Base-by-base conservation (phyloP, 352 stramenopile species). In the Aphanomyces invadans region DNA sequence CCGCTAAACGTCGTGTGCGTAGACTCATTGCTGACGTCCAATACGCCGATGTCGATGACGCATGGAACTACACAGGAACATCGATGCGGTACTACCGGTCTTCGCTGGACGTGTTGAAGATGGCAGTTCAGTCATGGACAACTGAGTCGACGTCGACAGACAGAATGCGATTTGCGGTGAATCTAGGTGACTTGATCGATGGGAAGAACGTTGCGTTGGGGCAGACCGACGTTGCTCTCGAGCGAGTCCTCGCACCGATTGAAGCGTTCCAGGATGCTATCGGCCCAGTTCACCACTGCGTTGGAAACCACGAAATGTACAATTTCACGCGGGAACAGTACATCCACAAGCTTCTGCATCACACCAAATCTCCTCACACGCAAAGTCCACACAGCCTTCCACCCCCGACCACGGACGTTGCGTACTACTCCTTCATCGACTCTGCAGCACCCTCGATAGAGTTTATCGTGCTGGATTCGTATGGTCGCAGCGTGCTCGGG, bases 271-370 rank as follows among this genome's bases (percentile, higher is more conserved):
- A 80, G 73, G 45, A 70, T 10, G 31, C 44, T 0, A 66, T 91
- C 21, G 79, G 77, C 9, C 72, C 73, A 32, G 76, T 94, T 62
- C 80, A 91, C 70, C 85, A 94, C 68, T 65, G 91, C 29, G 61
- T 92, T 60, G 85, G 85, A 51, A 94, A 94, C 73, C 85, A 94
- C 74, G 85, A 94, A 59, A 78, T 94, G 38, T 91, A 90, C 75
- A 92, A 92, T 60, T 83, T 94, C 51, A 65, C 78, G 4, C 74
- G 73, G 11, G 48, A 59, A 0, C 65, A 74, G 25, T 84, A 89
- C 54, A 65, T 77, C 23, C 65, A 72, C 17, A 68, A 87, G 65
- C 68, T 90, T 19, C 52, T 85, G 10, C 36, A 52, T 76, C 73
- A 63, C 39, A 39, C 45, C 33, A 72, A 5, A 23, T 65, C 36